phyloP scores from a whole-genome alignment of 1,284 basidiomycete species.

The Sanghuangporus sanghuang region DNA sequence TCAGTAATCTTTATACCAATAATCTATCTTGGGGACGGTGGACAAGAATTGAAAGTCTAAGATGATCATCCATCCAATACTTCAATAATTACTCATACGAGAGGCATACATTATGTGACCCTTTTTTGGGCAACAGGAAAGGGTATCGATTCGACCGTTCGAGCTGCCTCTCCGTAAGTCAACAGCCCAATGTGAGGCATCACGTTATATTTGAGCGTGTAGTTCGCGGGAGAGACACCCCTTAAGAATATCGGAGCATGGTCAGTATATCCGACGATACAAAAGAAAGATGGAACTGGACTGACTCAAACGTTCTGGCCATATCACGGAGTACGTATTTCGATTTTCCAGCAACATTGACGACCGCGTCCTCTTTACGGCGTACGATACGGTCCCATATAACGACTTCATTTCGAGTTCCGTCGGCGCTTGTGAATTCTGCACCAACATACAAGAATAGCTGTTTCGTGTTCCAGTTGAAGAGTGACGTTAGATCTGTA shows the following conservation, averaged over 20 bases:
- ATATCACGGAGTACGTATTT: conserved; percentile 84
- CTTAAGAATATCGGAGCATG: background rate
- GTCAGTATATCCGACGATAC: conserved; percentile 12
- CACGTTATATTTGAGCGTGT: conserved; percentile 80
- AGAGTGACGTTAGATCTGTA: conserved; percentile 73
- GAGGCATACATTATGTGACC: conserved; percentile 19
- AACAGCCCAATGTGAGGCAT: conserved; percentile 87
- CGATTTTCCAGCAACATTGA: conserved; percentile 61
- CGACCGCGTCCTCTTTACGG: conserved; percentile 66
- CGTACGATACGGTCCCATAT: conserved; percentile 90
- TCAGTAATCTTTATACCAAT: too few species aligned
- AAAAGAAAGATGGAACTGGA: conserved; percentile 19
- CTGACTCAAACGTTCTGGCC: conserved; percentile 74
- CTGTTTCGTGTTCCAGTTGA: conserved; percentile 95
- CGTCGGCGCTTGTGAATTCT: conserved; percentile 68
- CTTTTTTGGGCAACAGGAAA: conserved; percentile 42
- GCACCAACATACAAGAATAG: conserved; percentile 81
- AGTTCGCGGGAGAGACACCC: conserved; percentile 64
- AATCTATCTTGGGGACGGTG: too few species aligned
- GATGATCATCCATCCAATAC: background rate
- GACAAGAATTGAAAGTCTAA: background rate
- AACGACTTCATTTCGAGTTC: conserved; percentile 80
- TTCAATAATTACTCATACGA: background rate
- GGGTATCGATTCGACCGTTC: conserved; percentile 46
- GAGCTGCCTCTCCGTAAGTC: conserved; percentile 69